Evolutionary conservation across 805 yeast species (phyloP).

Genomic region (Ogataea paraovalis): DNA sequence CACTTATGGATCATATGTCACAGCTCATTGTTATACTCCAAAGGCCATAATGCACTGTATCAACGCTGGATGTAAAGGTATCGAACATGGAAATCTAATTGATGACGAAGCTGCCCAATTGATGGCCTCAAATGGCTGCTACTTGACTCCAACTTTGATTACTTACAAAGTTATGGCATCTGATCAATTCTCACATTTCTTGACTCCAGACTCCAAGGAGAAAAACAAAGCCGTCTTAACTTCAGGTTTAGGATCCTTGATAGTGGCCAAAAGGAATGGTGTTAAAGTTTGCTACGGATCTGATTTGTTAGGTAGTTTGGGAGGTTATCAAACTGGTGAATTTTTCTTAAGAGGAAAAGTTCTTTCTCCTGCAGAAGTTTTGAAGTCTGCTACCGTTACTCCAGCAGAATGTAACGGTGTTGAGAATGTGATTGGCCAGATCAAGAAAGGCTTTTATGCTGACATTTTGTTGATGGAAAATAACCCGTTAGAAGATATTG

Average conservation of each 20-base stretch:
- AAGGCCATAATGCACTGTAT: constrained; percentile 23
- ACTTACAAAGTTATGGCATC: constrained; percentile 29
- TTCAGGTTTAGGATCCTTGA: constrained; percentile 19
- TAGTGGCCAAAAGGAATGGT: constrained; percentile 20
- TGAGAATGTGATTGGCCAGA: constrained; percentile 23
- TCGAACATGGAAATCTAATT: constrained; percentile 30
- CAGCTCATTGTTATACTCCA: constrained; percentile 29
- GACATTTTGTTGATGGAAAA: constrained; percentile 23
- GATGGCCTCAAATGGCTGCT: constrained; percentile 22
- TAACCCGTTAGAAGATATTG: constrained; percentile 26
- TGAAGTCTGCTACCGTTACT: constrained; percentile 26
- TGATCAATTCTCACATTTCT: constrained; percentile 22
- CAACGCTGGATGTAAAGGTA: constrained; percentile 26
- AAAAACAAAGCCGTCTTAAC: constrained; percentile 22
- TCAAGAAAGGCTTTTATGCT: constrained; percentile 24
- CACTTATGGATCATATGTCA: constrained; percentile 25
- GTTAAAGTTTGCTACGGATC: constrained; percentile 28
- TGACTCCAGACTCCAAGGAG: constrained; percentile 14
- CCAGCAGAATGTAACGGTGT: constrained; percentile 23
- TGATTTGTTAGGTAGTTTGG: constrained; percentile 25
- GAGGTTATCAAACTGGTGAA: constrained; percentile 27
- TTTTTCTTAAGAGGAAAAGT: constrained; percentile 25
- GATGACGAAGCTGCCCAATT: constrained; percentile 26
- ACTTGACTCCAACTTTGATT: constrained; percentile 27
- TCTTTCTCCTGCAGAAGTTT: constrained; percentile 22